Evolutionary conservation across 805 yeast genomes (phyloP).

Genomic region (Jamesozyma spencerorum): DNA sequence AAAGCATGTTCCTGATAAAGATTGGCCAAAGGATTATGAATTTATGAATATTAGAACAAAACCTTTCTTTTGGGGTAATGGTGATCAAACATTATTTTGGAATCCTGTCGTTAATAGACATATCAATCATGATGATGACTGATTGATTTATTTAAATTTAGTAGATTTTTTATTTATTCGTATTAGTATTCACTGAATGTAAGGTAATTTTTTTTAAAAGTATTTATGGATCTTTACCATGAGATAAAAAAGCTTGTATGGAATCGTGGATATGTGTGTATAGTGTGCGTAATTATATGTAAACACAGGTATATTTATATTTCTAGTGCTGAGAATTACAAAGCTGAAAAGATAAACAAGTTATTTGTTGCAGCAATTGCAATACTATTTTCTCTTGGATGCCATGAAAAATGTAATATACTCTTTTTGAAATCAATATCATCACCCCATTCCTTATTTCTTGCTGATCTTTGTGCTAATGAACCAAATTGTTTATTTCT

Average conservation of each 20-base stretch:
- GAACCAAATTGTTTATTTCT: slow-evolving; percentile 40
- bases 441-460: slow-evolving; percentile 42
- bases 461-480: slow-evolving; percentile 36
- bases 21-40: slow-evolving; percentile 86
- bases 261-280: no score
- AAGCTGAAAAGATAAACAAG: slow-evolving; percentile 72
- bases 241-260: no score
- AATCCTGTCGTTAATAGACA: slow-evolving; percentile 86
- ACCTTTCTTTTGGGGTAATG: slow-evolving; percentile 98
- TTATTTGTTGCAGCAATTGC: slow-evolving; percentile 98
- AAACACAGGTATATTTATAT: no score
- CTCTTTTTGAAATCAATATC: slow-evolving; percentile 92
- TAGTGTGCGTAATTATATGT: no score
- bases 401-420: slow-evolving; percentile 95
- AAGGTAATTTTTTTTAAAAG: not conserved
- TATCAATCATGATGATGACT: slow-evolving; percentile 34
- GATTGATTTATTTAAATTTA: not conserved
- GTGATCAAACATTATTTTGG: slow-evolving; percentile 97
- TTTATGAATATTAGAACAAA: slow-evolving; percentile 84
- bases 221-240: no score
- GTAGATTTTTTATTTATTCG: not conserved
- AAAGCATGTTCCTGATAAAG: slow-evolving; percentile 64
- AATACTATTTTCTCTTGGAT: slow-evolving; percentile 90
- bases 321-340: slow-evolving; percentile 29
- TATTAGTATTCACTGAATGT: not conserved